Conservation (phyloP, 2,329 filamentous ascomycete species). For the Venturia asperata region DNA sequence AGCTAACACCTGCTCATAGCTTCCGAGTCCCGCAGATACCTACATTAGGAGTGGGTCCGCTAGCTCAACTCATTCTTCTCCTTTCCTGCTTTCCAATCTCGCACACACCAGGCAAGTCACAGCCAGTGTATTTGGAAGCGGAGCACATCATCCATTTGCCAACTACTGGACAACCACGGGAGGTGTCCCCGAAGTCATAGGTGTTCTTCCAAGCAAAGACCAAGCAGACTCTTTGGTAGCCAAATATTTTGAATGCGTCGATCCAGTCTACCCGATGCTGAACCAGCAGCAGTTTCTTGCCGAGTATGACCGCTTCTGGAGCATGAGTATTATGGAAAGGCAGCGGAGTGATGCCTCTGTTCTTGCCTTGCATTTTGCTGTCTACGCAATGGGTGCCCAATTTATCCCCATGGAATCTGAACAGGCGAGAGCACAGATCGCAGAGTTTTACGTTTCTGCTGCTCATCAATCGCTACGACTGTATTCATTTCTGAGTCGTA, state of each 20-base stretch:
- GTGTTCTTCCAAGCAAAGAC: constrained; percentile 65
- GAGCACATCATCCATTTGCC: constrained; percentile 69
- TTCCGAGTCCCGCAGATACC: constrained; percentile 15
- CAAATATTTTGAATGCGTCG: constrained; percentile 54
- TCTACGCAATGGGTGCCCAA: constrained; percentile 71
- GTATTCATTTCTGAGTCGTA: constrained; percentile 68
- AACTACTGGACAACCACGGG: constrained; percentile 81
- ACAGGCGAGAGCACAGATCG: constrained; percentile 62
- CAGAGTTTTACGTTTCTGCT: constrained; percentile 75
- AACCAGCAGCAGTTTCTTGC: constrained; percentile 68
- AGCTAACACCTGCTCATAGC: not conserved
- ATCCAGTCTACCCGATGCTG: constrained; percentile 75
- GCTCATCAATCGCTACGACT: constrained; percentile 70
- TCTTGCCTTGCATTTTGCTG: constrained; percentile 66
- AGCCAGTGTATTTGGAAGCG: constrained; percentile 74
- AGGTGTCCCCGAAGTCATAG: constrained; percentile 66
- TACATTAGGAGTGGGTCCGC: constrained; percentile 22
- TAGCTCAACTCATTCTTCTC: constrained; percentile 38
- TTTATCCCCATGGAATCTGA: constrained; percentile 56
- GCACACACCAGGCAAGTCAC: constrained; percentile 64
- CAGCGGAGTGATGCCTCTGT: constrained; percentile 58
- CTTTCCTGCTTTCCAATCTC: constrained; percentile 60
- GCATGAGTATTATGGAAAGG: constrained; percentile 51
- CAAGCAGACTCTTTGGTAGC: constrained; percentile 63
- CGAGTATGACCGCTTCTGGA: constrained; percentile 75